A percentile compares a stretch with the other conserved stretches of the same genome.
Evolutionary conservation across 2,329 filamentous ascomycete genomes (phyloP).

Genomic region (Botryotinia calthae): DNA sequence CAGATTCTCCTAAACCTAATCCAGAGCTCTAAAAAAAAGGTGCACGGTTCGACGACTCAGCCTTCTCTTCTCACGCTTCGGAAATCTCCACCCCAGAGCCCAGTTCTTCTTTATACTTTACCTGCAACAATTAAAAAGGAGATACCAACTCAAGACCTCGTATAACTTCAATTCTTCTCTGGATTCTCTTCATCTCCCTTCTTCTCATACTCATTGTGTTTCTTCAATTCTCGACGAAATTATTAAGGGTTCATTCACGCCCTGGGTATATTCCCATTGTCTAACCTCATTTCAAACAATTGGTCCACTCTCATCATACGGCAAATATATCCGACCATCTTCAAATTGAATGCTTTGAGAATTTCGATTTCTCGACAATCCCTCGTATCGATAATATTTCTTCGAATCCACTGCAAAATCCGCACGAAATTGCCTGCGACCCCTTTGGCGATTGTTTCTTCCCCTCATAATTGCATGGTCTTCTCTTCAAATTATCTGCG

Average conservation of each 20-base stretch:
- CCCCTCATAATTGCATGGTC: constrained; percentile 31
- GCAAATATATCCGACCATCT: background rate
- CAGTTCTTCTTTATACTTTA: constrained; percentile 12
- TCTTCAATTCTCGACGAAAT: background rate
- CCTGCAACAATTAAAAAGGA: constrained; percentile 24
- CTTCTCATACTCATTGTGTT: background rate
- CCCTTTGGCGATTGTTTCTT: constrained; percentile 12
- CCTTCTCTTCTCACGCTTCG: constrained; percentile 24
- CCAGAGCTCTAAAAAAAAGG: constrained; percentile 18
- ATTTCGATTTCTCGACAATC: constrained; percentile 15
- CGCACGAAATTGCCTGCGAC: constrained; percentile 6
- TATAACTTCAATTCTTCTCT: constrained; percentile 1
- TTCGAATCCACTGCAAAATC: constrained; percentile 18
- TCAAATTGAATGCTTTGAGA: constrained; percentile 12
- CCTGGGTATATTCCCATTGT: background rate
- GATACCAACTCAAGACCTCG: background rate
- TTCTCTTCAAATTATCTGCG: constrained; percentile 16
- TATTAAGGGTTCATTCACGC: background rate
- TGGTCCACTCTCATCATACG: constrained; percentile 8
- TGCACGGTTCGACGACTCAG: constrained; percentile 29
- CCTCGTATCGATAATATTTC: constrained; percentile 31
- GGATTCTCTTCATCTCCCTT: background rate
- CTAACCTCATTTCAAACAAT: constrained; percentile 9
- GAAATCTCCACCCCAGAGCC: background rate
- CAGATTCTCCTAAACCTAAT: constrained; percentile 23